Evolutionary conservation across 2,329 filamentous ascomycete species (phyloP).

Genomic region (Xylaria sp.): DNA sequence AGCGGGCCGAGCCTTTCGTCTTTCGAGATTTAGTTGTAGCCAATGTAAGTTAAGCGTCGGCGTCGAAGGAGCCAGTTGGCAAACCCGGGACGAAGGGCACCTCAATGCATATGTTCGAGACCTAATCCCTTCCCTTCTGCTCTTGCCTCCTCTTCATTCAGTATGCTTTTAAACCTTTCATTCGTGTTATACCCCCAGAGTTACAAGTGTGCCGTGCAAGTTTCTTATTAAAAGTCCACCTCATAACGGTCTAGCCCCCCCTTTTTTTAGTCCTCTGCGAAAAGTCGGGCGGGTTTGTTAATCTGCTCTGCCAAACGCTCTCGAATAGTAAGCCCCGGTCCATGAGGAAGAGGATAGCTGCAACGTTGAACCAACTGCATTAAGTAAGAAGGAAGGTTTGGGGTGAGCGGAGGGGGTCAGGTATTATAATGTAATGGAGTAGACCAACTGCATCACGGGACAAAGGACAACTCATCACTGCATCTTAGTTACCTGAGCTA

Average conservation of each 20-base stretch:
- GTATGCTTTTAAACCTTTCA: neutral
- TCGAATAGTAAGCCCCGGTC: constrained; percentile 1
- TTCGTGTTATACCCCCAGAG: neutral
- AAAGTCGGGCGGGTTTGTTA: neutral
- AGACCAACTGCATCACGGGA: constrained; percentile 33
- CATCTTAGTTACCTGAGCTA: constrained; percentile 20
- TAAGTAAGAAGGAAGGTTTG: constrained; percentile 18
- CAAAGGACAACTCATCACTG: constrained; percentile 35
- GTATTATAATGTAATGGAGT: constrained; percentile 31
- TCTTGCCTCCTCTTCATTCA: neutral
- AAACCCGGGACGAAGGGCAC: neutral
- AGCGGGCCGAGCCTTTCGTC: constrained; percentile 31
- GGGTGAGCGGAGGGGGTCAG: constrained; percentile 19
- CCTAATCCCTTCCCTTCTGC: neutral
- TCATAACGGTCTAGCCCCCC: neutral
- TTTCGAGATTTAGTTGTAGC: constrained; percentile 9
- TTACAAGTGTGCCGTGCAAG: neutral
- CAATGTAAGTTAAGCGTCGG: neutral
- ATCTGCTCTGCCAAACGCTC: neutral
- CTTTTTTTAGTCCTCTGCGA: neutral
- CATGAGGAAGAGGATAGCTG: constrained; percentile 19
- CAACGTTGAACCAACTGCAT: constrained; percentile 39
- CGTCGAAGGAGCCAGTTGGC: neutral
- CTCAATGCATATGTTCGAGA: neutral
- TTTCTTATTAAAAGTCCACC: neutral